These are phyloP conservation scores for Claviceps humidiphila DNA, from an alignment of 2,329 filamentous ascomycete genomes.

Conservation along the genomic window DNA sequence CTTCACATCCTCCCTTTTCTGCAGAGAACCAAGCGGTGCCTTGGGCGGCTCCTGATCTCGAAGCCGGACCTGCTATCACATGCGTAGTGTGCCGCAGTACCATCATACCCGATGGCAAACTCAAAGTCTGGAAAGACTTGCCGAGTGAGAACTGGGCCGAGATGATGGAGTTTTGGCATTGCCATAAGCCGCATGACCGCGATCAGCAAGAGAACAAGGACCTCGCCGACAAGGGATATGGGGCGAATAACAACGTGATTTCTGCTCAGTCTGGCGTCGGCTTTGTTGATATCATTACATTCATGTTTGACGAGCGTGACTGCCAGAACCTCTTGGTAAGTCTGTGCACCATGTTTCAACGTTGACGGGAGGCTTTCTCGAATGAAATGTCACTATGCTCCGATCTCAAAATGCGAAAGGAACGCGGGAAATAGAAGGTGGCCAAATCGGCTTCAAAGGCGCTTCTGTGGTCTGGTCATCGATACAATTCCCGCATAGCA, in stretches of 20 bases:
- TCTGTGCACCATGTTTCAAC: slow-evolving; percentile 3
- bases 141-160: slow-evolving; percentile 97
- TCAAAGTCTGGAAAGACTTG: slow-evolving; percentile 70
- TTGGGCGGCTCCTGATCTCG: slow-evolving; percentile 43
- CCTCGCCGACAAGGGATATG: slow-evolving; percentile 59
- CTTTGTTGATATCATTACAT: slow-evolving; percentile 68
- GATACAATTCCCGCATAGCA: slow-evolving; percentile 57
- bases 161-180: slow-evolving; percentile 99
- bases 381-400: neutral
- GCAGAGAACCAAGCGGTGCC: slow-evolving; percentile 30
- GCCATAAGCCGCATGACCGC: slow-evolving; percentile 72
- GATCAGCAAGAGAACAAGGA: slow-evolving; percentile 30
- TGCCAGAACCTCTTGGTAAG: slow-evolving; percentile 34
- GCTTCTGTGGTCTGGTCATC: slow-evolving; percentile 44
- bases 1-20: slow-evolving; percentile 12
- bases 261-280: slow-evolving; percentile 52
- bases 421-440: slow-evolving; percentile 46
- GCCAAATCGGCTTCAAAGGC: slow-evolving; percentile 32
- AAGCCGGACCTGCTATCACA: slow-evolving; percentile 24
- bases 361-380: neutral
- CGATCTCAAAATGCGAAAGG: neutral
- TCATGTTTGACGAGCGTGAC: slow-evolving; percentile 58
- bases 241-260: slow-evolving; percentile 64
- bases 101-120: slow-evolving; percentile 24
- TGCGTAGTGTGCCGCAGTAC: slow-evolving; percentile 26